These are phyloP conservation scores for Cystobasidiopsis lactophilus DNA, from an alignment of 768 basidiomycete genomes.

Conservation along the genomic window DNA sequence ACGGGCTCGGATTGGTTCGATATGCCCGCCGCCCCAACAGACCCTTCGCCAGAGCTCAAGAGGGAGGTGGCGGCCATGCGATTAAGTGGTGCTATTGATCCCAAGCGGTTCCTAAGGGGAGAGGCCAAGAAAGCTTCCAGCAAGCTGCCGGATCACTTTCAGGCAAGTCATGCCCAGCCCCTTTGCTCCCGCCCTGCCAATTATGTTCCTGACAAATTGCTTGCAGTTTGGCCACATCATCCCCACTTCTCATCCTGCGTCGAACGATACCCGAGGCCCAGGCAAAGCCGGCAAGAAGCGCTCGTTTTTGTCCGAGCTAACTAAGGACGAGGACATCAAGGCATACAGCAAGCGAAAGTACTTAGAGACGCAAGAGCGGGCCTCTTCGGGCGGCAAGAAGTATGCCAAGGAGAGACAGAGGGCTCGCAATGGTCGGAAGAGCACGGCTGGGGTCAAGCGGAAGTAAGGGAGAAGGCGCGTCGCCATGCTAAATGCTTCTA, in stretches of 20 bases:
- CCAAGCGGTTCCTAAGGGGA: slow-evolving; percentile 61
- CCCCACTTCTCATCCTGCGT: slow-evolving; percentile 49
- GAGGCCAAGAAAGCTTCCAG: slow-evolving; percentile 53
- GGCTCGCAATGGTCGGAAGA: background rate
- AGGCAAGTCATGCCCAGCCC: slow-evolving; percentile 32
- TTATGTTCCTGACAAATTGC: background rate
- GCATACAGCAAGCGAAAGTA: slow-evolving; percentile 20
- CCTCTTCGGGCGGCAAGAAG: background rate
- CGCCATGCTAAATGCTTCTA: too few species aligned
- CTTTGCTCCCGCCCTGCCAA: background rate
- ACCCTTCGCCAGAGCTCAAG: slow-evolving; percentile 53
- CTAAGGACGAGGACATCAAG: slow-evolving; percentile 66
- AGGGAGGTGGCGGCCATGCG: slow-evolving; percentile 74
- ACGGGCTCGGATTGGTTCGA: slow-evolving; percentile 72
- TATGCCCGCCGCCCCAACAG: slow-evolving; percentile 49
- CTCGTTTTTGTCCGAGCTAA: slow-evolving; percentile 65
- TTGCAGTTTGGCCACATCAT: slow-evolving; percentile 25
- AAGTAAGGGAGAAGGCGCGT: too few species aligned
- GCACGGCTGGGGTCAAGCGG: background rate
- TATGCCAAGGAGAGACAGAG: background rate
- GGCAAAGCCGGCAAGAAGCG: slow-evolving; percentile 45
- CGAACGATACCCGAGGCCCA: slow-evolving; percentile 46
- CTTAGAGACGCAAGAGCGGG: background rate
- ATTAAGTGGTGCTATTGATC: slow-evolving; percentile 67
- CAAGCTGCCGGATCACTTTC: slow-evolving; percentile 70